These are phyloP conservation scores for Penicillium capsulatum DNA, from an alignment of 2,329 filamentous ascomycete genomes.

Conservation along the genomic window DNA sequence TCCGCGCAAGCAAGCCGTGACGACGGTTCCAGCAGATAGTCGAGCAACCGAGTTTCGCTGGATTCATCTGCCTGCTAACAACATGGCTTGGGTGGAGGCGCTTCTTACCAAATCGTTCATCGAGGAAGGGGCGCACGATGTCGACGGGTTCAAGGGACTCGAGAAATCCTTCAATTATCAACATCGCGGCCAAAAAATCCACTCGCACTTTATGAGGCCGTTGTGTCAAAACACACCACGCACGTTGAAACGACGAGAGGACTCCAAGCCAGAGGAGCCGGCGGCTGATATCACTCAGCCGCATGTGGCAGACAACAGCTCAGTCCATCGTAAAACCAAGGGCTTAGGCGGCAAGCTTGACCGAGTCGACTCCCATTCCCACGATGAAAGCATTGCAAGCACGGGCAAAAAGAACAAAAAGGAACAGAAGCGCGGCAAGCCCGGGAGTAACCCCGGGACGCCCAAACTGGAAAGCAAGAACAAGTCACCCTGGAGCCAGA, in stretches of 20 bases:
- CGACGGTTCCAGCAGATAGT: conserved; percentile 45
- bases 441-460: conserved; percentile 18
- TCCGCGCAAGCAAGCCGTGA: conserved; percentile 45
- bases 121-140: conserved; percentile 58
- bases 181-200: conserved; percentile 55
- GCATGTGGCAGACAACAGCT: conserved; percentile 8
- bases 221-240: conserved; percentile 51
- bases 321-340: conserved; percentile 28
- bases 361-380: conserved; percentile 23
- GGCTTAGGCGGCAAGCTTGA: conserved; percentile 23
- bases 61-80: conserved; percentile 54
- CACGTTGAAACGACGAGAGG: conserved; percentile 24
- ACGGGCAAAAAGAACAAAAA: conserved; percentile 29
- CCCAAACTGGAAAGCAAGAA: conserved; percentile 25
- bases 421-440: conserved; percentile 27
- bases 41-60: conserved; percentile 50
- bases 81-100: conserved; percentile 58
- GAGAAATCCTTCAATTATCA: conserved; percentile 60
- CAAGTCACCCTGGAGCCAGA: conserved; percentile 34
- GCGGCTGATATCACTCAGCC: conserved; percentile 16
- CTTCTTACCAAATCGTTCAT: conserved; percentile 62
- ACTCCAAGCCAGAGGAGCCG: conserved; percentile 31
- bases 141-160: conserved; percentile 60
- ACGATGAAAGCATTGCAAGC: conserved; percentile 22
- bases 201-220: conserved; percentile 61